Conservation (phyloP, 768 basidiomycete genomes). For the Leccinum truebloodii region DNA sequence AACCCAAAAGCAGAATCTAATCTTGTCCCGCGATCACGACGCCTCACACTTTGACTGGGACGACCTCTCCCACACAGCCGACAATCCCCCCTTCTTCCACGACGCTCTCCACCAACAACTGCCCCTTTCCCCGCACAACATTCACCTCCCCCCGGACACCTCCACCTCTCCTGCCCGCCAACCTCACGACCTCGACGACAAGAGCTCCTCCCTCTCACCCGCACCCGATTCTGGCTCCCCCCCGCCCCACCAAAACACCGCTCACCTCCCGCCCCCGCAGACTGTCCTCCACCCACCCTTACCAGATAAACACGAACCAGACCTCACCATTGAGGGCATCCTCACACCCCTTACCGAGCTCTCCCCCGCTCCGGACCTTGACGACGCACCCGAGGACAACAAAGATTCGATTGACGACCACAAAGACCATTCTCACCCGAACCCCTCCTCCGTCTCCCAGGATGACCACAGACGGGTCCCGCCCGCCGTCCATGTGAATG, state of each 20-base stretch:
- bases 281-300: slow-evolving; percentile 16
- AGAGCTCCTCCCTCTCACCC: slow-evolving; percentile 59
- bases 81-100: slow-evolving; percentile 29
- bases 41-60: slow-evolving; percentile 38
- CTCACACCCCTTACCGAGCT: slow-evolving; percentile 80
- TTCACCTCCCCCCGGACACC: slow-evolving; percentile 11
- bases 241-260: slow-evolving; percentile 25
- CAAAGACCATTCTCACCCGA: slow-evolving; percentile 11
- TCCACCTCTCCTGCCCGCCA: slow-evolving; percentile 15
- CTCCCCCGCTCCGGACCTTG: slow-evolving; percentile 63
- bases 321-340: slow-evolving; percentile 33
- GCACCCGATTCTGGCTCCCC: slow-evolving; percentile 48
- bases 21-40: slow-evolving; percentile 39
- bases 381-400: slow-evolving; percentile 37
- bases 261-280: slow-evolving; percentile 20
- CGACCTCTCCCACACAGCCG: slow-evolving; percentile 28
- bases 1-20: slow-evolving; percentile 43
- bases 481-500: slow-evolving; percentile 23
- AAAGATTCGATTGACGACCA: slow-evolving; percentile 40
- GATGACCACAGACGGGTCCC: slow-evolving; percentile 23
- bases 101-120: slow-evolving; percentile 25
- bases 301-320: slow-evolving; percentile 34
- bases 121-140: slow-evolving; percentile 20
- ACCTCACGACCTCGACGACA: slow-evolving; percentile 37
- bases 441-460: slow-evolving; percentile 21